A percentile compares a stretch with the other conserved stretches of the same genome.
Evolutionary conservation across 176 grass and related monocot genomes (phyloP).

Genomic region (Rhynchospora tenuis): DNA sequence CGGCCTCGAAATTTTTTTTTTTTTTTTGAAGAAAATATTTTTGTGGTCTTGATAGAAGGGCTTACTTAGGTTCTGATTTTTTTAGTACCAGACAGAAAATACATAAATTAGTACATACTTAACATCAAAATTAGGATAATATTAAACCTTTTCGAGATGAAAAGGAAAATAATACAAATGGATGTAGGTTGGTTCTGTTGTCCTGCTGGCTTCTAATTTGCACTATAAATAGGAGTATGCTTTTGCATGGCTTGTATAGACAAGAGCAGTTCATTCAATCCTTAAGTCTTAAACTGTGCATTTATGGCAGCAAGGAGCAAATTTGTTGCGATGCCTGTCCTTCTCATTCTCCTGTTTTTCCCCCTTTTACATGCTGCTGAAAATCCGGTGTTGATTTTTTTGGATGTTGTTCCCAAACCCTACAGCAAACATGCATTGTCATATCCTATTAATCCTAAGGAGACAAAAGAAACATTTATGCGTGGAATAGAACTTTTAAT

Average conservation of each 20-base stretch:
- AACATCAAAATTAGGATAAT: background rate
- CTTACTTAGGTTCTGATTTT: no score
- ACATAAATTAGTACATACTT: background rate
- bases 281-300: background rate
- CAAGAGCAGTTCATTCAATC: background rate
- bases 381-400: background rate
- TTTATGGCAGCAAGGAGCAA: background rate
- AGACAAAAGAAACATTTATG: background rate
- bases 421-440: background rate
- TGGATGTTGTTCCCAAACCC: background rate
- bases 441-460: background rate
- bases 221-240: background rate
- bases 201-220: background rate
- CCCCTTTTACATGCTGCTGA: background rate
- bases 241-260: background rate
- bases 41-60: no score
- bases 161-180: no score
- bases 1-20: no score
- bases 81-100: no score
- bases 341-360: background rate
- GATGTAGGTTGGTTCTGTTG: background rate
- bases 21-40: no score
- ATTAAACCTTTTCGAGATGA: background rate
- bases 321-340: background rate
- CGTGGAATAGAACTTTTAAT: background rate